Conservation (phyloP, 2,329 filamentous ascomycete genomes). For the Aspergillus melleus region DNA sequence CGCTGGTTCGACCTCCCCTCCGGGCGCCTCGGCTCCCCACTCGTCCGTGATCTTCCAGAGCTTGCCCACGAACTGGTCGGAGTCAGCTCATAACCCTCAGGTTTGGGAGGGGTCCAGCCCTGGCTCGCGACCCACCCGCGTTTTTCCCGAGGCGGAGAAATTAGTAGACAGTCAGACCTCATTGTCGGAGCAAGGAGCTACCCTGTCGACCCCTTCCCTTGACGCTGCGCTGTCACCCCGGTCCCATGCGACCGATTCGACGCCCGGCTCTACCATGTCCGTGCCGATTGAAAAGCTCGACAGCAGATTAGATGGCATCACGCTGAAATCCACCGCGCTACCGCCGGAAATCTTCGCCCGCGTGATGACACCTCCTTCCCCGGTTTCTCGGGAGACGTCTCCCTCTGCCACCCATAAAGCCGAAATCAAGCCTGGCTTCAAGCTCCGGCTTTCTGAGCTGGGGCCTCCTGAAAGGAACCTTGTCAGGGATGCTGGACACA, state of each 20-base stretch:
- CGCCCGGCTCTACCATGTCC: conserved; percentile 34
- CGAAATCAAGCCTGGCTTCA: conserved; percentile 31
- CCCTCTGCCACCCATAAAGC: conserved; percentile 26
- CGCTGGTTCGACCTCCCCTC: conserved; percentile 12
- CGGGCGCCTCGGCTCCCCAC: conserved; percentile 9
- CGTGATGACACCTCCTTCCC: conserved; percentile 44
- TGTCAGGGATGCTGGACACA: conserved; percentile 45
- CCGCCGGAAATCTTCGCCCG: conserved; percentile 45
- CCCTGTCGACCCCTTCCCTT: conserved; percentile 30
- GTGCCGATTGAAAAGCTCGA: conserved; percentile 50
- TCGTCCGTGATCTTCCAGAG: conserved; percentile 7
- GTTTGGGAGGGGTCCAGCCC: conserved; percentile 48
- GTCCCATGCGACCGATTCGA: conserved; percentile 33
- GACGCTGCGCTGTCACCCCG: conserved; percentile 43
- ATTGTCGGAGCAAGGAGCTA: conserved; percentile 30
- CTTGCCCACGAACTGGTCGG: conserved; percentile 10
- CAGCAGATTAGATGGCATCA: conserved; percentile 48
- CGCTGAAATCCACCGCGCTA: conserved; percentile 46
- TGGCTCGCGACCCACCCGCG: conserved; percentile 41
- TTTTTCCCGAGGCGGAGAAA: conserved; percentile 41
- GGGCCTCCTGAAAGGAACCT: conserved; percentile 42
- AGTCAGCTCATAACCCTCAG: conserved; percentile 24
- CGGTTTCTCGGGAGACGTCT: conserved; percentile 28
- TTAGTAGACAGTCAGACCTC: conserved; percentile 24
- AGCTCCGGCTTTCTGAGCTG: conserved; percentile 38